These are phyloP conservation scores for Termitomyces titanicus DNA, from an alignment of 768 basidiomycete genomes.

Conservation along the genomic window DNA sequence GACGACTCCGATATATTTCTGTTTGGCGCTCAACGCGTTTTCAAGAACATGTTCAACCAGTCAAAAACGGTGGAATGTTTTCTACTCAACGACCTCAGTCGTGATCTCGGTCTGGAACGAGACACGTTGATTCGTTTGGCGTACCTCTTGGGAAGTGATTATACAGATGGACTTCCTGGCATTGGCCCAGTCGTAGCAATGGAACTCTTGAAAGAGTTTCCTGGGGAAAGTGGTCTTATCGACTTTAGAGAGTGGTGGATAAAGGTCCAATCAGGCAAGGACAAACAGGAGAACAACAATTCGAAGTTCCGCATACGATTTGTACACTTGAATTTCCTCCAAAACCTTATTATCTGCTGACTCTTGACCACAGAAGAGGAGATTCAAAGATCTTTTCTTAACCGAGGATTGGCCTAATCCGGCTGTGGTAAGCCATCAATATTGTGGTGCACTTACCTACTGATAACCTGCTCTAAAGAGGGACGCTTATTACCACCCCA, in stretches of 20 bases:
- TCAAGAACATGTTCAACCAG: conserved; percentile 99
- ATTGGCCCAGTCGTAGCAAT: conserved; percentile 96
- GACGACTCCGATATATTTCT: conserved; percentile 99
- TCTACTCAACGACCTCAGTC: conserved; percentile 72
- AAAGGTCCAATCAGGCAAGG: conserved; percentile 87
- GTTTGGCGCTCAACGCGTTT: conserved; percentile 92
- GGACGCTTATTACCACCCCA: conserved; percentile 91
- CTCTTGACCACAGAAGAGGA: conserved; percentile 68
- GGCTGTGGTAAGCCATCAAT: conserved; percentile 63
- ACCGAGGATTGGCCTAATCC: conserved; percentile 87
- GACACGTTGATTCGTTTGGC: conserved; percentile 87
- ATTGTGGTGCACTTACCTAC: not conserved
- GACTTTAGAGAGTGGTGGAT: conserved; percentile 94
- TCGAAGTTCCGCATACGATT: conserved; percentile 82
- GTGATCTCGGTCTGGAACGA: conserved; percentile 85
- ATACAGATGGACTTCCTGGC: conserved; percentile 88
- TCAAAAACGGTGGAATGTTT: conserved; percentile 98
- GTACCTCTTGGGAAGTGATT: conserved; percentile 95
- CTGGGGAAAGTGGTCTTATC: conserved; percentile 77
- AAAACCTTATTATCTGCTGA: not conserved
- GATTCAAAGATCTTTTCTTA: conserved; percentile 80
- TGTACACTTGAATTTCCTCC: conserved; percentile 41
- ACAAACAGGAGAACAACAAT: conserved; percentile 66
- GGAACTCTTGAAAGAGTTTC: conserved; percentile 93
- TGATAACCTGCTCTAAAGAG: conserved; percentile 41